A percentile compares a stretch with the other conserved stretches of the same genome.
Evolutionary conservation across 768 basidiomycete species (phyloP).

Genomic region (Lentinula aciculospora): DNA sequence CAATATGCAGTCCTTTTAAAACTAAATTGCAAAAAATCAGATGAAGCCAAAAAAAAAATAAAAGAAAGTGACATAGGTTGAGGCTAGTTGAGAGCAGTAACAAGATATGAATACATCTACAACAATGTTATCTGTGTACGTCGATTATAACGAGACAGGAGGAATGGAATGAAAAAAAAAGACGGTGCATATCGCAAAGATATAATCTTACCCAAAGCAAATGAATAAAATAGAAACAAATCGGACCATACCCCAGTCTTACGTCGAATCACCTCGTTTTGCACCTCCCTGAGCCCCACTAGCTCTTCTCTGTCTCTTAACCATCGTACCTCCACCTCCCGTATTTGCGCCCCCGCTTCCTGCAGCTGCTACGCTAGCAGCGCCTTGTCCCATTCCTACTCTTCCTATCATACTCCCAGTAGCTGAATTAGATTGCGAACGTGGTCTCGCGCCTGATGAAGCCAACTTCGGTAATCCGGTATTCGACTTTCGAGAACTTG

Average conservation of each 20-base stretch:
- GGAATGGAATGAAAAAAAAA: slow-evolving; percentile 6
- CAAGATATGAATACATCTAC: slow-evolving; percentile 30
- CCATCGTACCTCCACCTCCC: slow-evolving; percentile 33
- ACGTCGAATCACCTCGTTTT: slow-evolving; percentile 13
- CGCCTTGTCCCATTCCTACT: slow-evolving; percentile 16
- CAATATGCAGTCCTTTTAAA: not conserved
- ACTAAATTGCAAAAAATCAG: slow-evolving; percentile 8
- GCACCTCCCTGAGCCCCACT: slow-evolving; percentile 40
- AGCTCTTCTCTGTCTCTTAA: slow-evolving; percentile 79
- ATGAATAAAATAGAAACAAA: slow-evolving; percentile 11
- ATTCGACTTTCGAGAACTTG: slow-evolving; percentile 56
- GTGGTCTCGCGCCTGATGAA: slow-evolving; percentile 65
- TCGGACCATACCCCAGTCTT: not conserved
- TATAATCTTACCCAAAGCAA: slow-evolving; percentile 7
- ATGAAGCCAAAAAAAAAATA: slow-evolving; percentile 6
- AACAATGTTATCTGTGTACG: slow-evolving; percentile 20
- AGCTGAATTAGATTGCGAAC: slow-evolving; percentile 61
- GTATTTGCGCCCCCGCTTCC: slow-evolving; percentile 24
- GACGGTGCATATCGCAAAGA: slow-evolving; percentile 9
- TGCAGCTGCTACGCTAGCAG: slow-evolving; percentile 18
- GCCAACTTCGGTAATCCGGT: slow-evolving; percentile 68
- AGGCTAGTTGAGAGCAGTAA: not conserved
- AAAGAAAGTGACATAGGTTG: slow-evolving; percentile 8
- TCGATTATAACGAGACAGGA: slow-evolving; percentile 10
- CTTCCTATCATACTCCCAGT: slow-evolving; percentile 23